Base-by-base conservation (phyloP, 2,329 filamentous ascomycete genomes). In the Metarhizium humberi region DNA sequence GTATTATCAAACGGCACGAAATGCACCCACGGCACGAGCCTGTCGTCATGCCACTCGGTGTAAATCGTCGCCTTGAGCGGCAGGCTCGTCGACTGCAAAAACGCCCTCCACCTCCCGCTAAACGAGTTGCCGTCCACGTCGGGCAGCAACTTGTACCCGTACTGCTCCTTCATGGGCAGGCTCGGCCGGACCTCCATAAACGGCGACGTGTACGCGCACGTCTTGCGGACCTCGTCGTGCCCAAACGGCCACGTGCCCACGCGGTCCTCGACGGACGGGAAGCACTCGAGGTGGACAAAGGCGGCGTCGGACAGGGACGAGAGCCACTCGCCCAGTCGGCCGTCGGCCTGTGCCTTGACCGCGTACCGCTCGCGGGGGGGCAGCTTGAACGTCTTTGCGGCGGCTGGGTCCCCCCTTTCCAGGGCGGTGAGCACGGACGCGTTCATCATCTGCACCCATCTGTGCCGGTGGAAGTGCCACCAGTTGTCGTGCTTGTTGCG, bases 41-140 rank as follows among this genome's bases (percentile, higher is more conserved):
- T 72, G 7, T 75, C 74, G 61, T 85, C 82, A 60, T 86, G 82
- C 83, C 83, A 86, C 63, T 86, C 83, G 34, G 75, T 71, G 62
- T 82, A 86, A 25, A 85, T 73, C 1, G 82, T 85, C 3, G 78
- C 75, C 64, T 86, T 86, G 63, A 86, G 74, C 0, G 79, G 78
- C 7, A 84, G 62, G 20, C 75, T 79, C 3, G 75, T 81, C 6
- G 75, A 80, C n/a, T 73, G 69, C 3, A 86, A 67, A 59, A 85
- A 81, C 0, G 72, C 73, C 38, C 73, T 69, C 63, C 73, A 81
- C 14, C 78, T 70, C 2, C 75, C 78, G 42, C 71, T 76, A 61
- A 79, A 78, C 1, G 71, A 74, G 62, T 79, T 74, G 2, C 83
- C 83, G 62, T 86, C 83, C 30, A 85, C 73, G 62, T 86, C 83